Conservation (phyloP, 2,329 filamentous ascomycete species). For the Xylaria polymorpha region DNA sequence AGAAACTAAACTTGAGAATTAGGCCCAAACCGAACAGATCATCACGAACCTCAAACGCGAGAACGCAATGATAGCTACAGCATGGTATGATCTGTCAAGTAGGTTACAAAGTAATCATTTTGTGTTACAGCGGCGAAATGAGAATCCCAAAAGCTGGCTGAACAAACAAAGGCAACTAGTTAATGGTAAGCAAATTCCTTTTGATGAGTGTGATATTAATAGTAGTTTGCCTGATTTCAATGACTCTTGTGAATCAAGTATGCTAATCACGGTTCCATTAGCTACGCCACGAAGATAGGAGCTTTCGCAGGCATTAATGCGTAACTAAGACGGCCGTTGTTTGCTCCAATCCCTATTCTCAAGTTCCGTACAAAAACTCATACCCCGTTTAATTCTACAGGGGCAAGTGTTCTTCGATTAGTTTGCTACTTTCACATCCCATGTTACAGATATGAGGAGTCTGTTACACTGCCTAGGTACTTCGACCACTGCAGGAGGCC, state of each 20-base stretch:
- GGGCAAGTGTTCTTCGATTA: neutral
- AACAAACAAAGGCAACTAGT: constrained; percentile 83
- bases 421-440: neutral
- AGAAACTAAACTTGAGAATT: constrained; percentile 21
- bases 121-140: constrained; percentile 77
- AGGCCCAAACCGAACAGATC: constrained; percentile 65
- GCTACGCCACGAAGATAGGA: constrained; percentile 52
- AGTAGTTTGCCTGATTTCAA: neutral
- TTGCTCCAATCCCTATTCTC: neutral
- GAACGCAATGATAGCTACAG: constrained; percentile 81
- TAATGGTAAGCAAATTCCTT: constrained; percentile 60
- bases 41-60: constrained; percentile 80
- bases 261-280: constrained; percentile 38
- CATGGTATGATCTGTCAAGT: constrained; percentile 85
- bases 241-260: neutral
- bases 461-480: neutral
- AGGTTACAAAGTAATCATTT: constrained; percentile 86
- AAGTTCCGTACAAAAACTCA: neutral
- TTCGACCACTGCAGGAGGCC: neutral
- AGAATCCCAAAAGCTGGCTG: constrained; percentile 83
- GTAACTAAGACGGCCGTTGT: neutral
- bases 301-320: constrained; percentile 33
- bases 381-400: neutral
- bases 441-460: neutral
- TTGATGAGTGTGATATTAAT: neutral